Conservation (phyloP, 2,329 filamentous ascomycete species). For the Calonectria hongkongensis region DNA sequence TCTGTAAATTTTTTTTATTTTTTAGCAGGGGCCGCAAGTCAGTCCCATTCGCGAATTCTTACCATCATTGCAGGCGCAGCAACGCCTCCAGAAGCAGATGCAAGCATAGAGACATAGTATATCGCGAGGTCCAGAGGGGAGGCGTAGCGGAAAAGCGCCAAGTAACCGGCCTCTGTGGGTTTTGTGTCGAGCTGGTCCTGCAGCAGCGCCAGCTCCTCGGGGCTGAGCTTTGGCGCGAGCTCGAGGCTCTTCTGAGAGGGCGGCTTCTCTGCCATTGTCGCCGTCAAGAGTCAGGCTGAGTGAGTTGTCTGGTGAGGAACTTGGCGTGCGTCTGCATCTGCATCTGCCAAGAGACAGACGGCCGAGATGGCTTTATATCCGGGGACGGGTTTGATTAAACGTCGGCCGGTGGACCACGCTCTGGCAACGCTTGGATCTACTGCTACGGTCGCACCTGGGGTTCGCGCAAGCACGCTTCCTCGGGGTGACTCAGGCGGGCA, state of each 20-base stretch:
- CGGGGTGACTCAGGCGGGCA: conserved; percentile 20
- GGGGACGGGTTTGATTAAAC: not conserved
- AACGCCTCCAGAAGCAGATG: conserved; percentile 80
- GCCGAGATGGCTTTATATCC: conserved; percentile 20
- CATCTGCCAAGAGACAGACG: not conserved
- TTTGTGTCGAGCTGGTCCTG: conserved; percentile 78
- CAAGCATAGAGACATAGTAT: conserved; percentile 73
- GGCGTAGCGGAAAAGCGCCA: conserved; percentile 79
- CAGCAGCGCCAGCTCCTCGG: conserved; percentile 77
- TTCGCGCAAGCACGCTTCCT: not conserved
- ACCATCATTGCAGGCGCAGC: conserved; percentile 84
- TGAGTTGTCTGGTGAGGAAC: not conserved
- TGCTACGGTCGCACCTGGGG: not conserved
- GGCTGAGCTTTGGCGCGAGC: conserved; percentile 57
- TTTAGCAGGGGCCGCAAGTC: not conserved
- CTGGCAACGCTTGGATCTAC: conserved; percentile 2
- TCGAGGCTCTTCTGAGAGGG: conserved; percentile 2
- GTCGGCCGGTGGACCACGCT: conserved; percentile 1
- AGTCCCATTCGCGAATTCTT: conserved; percentile 71
- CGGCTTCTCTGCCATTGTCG: not conserved
- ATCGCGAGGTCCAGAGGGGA: conserved; percentile 76
- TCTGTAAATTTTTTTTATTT: not conserved
- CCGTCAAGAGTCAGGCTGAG: not conserved
- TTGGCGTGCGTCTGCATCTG: not conserved
- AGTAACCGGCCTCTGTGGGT: conserved; percentile 75